phyloP scores from a whole-genome alignment of 2,329 filamentous ascomycete species.

The Xylaria sp. region DNA sequence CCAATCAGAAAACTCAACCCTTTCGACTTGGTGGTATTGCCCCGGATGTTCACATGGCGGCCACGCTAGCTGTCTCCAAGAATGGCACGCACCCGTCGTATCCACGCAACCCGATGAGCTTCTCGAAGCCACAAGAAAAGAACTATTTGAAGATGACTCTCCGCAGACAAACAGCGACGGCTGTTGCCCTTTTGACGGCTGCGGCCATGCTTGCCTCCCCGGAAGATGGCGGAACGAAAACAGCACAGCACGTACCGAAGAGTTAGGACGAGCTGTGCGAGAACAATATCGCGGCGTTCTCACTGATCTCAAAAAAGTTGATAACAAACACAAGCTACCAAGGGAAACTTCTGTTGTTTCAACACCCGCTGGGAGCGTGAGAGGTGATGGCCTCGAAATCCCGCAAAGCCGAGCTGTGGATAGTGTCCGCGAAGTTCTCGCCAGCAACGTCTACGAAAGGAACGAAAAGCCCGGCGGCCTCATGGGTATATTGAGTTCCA shows the following conservation, averaged over 20 bases:
- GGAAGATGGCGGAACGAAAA: conserved; percentile 59
- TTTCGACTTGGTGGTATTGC: conserved; percentile 67
- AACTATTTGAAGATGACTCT: conserved; percentile 35
- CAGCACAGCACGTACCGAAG: conserved; percentile 53
- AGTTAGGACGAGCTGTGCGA: conserved; percentile 54
- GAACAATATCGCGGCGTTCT: conserved; percentile 46
- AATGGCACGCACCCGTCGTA: conserved; percentile 58
- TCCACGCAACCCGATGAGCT: conserved; percentile 3
- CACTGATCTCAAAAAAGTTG: conserved; percentile 25
- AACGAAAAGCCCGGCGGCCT: conserved; percentile 41
- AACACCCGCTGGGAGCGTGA: conserved; percentile 41
- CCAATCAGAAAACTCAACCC: conserved; percentile 35
- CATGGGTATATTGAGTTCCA: conserved; percentile 58
- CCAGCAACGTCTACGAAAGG: conserved; percentile 19
- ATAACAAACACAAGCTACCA: conserved; percentile 22
- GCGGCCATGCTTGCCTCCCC: conserved; percentile 67
- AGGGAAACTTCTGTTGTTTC: conserved; percentile 24
- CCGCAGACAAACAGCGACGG: conserved; percentile 56
- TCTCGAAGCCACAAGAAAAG: conserved; percentile 7
- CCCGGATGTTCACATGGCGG: conserved; percentile 67
- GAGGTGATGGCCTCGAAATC: conserved; percentile 60
- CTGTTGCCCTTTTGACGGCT: conserved; percentile 69
- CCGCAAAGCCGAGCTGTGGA: conserved; percentile 66
- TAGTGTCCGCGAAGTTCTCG: conserved; percentile 59
- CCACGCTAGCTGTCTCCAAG: conserved; percentile 63